Evolutionary conservation across 1,139 yeast genomes (phyloP), one percentile per base, ranked within the genome.

Genomic region (Casaregolazyma suthepensis): DNA sequence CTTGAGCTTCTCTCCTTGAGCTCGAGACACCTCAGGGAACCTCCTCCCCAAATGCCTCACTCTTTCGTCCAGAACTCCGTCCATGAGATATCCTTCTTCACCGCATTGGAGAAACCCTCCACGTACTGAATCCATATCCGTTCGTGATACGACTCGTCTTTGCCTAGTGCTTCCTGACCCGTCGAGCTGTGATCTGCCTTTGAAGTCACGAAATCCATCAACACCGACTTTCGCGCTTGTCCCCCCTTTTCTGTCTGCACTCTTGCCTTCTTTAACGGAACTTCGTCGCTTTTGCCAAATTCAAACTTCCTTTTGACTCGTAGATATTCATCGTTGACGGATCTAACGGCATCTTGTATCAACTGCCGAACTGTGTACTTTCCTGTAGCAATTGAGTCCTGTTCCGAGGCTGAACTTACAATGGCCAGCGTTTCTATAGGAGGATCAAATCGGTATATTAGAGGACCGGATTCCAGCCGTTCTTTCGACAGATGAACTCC

Each of bases 81-180:
- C 97, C 98, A 93, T 6, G 84, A 79, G 31, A 91, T 81, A 55
- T 85, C 86, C 63, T 89, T 89, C 43, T 96, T 74, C 1, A 93
- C 98, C 0, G 99, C 99, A 68, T 91, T 87, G 7, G 96, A 87
- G 63, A 87, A 91, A 1, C 99, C 98, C 68, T 91, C 98, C 60
- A 87, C 87, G 64, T 85, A 91, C 65, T 87, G 91, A 15, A 93
- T 87, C 98, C 98, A 93, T 6, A 89, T 85, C 57, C 64, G 53
- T 13, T 54, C 57, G 17, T 35, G 40, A 6, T n/a, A 35, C 2
- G 45, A 42, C 12, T 49, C 42, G 9, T 19, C 46, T 9, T 31
- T 42, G 29, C 22, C 17, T 15, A 17, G 46, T 20, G 15, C 12
- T 22, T 5, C 37, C 35, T 2, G 55, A 52, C 15, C 18, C 12